Evolutionary conservation across 306 rosid genomes (phyloP), one percentile per base, ranked within the genome.

Genomic region (Dalbergia oliveri): DNA sequence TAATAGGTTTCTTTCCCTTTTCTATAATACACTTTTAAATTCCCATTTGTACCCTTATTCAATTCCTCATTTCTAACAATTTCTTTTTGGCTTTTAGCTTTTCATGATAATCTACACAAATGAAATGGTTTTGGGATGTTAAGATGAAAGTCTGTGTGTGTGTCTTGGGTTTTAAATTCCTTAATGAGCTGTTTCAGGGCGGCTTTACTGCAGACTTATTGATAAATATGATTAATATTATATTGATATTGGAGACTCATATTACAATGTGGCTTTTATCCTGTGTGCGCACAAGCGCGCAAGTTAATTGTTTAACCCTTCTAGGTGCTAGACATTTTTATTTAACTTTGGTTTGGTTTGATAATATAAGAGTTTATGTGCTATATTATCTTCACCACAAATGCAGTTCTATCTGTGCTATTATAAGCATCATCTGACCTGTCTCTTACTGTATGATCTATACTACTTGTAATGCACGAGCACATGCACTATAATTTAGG

Each of bases 401-500:
- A 35, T 51, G 41, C 23, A 8, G 54, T 50, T 59, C 51, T 16
- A 37, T 16, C 16, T 76, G 18, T 51, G 15, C 19, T 11, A 37
- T 49, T 45, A 18, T 67, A 37, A n/a, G 53, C 18, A 11, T 72
- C 39, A 23, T 51, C 53, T 69, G 23, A 69, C 43, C 56, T 19
- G 33, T 47, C 69, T 49, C 12, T 43, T 47, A 14, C 45, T 35
- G 70, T 14, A 15, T 60, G 51, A 31, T 23, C 51, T 59, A 44
- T 56, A 16, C 62, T 67, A 51, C 61, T 53, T 16, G 58, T 77
- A 60, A 73, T 50, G 39, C 60, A 49, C 26, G 10, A 76, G 51
- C 54, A 64, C 49, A 58, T 23, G 15, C 61, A 47, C 63, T 18
- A 58, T 49, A 41, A 39, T 72, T 66, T 81, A 13, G 57, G 61